Evolutionary conservation across 2,329 filamentous ascomycete species (phyloP).

Genomic region (Cladosporium oxysporum): DNA sequence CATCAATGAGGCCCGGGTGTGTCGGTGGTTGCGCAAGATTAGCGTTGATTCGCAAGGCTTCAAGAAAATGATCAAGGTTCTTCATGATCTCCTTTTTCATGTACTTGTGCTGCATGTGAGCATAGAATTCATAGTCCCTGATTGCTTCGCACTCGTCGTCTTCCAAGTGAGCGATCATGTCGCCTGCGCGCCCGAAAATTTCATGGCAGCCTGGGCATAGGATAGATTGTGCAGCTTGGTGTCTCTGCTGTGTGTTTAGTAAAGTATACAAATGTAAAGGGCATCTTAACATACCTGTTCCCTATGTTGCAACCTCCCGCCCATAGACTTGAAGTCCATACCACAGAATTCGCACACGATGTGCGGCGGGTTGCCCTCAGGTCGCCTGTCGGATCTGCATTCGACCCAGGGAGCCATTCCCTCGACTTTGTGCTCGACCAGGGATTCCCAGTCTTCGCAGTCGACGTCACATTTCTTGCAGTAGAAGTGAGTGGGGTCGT

Average conservation of each 20-base stretch:
- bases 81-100: slow-evolving; percentile 44
- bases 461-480: slow-evolving; percentile 48
- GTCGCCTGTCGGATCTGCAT: slow-evolving; percentile 22
- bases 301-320: slow-evolving; percentile 56
- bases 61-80: slow-evolving; percentile 29
- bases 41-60: slow-evolving; percentile 24
- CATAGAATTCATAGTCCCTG: slow-evolving; percentile 45
- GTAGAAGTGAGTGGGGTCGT: slow-evolving; percentile 46
- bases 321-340: slow-evolving; percentile 55
- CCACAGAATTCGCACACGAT: slow-evolving; percentile 60
- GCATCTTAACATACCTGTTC: slow-evolving; percentile 44
- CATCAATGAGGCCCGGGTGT: slow-evolving; percentile 14
- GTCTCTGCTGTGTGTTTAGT: slow-evolving; percentile 40
- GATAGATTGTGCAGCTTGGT: slow-evolving; percentile 53
- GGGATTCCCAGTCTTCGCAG: slow-evolving; percentile 36
- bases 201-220: slow-evolving; percentile 54
- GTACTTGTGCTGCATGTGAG: slow-evolving; percentile 53
- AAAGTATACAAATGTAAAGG: not conserved
- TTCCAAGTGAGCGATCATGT: slow-evolving; percentile 58
- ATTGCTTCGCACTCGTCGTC: slow-evolving; percentile 52
- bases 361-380: slow-evolving; percentile 40
- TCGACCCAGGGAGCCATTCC: slow-evolving; percentile 35
- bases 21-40: slow-evolving; percentile 1
- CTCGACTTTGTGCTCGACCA: slow-evolving; percentile 38
- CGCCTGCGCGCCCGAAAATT: slow-evolving; percentile 51